Conservation (phyloP, 805 yeast genomes). For the Teunomyces aglyptinius region DNA sequence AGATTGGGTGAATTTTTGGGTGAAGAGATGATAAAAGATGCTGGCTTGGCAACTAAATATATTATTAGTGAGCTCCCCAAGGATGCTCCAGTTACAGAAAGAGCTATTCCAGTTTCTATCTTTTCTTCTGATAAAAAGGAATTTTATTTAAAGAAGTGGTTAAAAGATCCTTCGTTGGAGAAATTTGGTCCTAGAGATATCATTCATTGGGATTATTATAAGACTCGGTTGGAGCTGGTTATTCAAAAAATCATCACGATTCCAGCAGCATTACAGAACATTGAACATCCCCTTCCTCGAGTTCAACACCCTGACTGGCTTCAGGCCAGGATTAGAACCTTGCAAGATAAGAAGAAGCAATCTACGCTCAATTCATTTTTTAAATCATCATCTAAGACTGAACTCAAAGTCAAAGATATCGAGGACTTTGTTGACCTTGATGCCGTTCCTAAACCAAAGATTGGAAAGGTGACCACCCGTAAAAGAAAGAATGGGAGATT, state of each 20-base stretch:
- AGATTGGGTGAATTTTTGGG: conserved; percentile 94
- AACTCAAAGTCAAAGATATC: conserved; percentile 50
- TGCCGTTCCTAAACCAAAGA: conserved; percentile 27
- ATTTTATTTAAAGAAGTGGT: conserved; percentile 80
- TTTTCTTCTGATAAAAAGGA: conserved; percentile 87
- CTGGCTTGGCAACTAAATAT: conserved; percentile 93
- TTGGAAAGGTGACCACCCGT: conserved; percentile 47
- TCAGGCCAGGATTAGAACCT: conserved; percentile 54
- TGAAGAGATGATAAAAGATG: conserved; percentile 93
- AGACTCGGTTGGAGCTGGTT: conserved; percentile 87
- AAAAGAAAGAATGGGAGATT: conserved; percentile 39
- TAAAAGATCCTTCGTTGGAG: conserved; percentile 70
- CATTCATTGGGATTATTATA: conserved; percentile 91
- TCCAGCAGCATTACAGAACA: conserved; percentile 93
- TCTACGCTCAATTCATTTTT: conserved; percentile 61
- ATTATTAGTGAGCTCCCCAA: conserved; percentile 81
- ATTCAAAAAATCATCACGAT: conserved; percentile 93
- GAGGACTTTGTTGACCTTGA: conserved; percentile 62
- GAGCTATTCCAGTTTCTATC: conserved; percentile 95
- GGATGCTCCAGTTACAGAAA: conserved; percentile 88
- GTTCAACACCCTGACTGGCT: conserved; percentile 96
- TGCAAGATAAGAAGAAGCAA: conserved; percentile 72
- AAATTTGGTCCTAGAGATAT: conserved; percentile 85
- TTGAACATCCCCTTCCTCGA: conserved; percentile 90
- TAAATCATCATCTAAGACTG: conserved; percentile 21